Evolutionary conservation across 306 rosid species (phyloP), one percentile per base, ranked within the genome.

Genomic region (Lathyrus tuberosus): DNA sequence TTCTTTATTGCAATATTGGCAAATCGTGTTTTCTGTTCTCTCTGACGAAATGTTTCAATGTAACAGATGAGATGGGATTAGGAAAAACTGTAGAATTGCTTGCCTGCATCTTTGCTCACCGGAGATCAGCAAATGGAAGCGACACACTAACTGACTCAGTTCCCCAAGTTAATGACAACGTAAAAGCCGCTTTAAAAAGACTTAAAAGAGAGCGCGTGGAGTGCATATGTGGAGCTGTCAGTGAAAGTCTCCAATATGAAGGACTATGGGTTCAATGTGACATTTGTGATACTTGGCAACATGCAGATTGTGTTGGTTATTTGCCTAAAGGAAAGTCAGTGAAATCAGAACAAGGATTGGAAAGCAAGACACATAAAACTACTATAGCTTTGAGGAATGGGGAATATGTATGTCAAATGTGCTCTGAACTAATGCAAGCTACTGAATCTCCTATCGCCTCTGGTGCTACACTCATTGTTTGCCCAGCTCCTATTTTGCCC

Each of bases 181-280:
- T 77, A 74, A 75, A 80, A 38, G 67, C 60, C 26, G 69, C 78
- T 75, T 78, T 90, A 70, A 87, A 78, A 76, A 85, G 98, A 81
- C 75, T 88, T 71, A 90, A 86, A 73, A 84, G 77, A 75, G 98
- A 88, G 61, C 98, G 96, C 56, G 89, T 93, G 75, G 97, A 93
- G 81, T 93, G 97, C 60, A 53, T 76, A 43, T 93, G 97, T 78
- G 97, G 97, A 71, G 87, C 96, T 83, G 98, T 93, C 65, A 90
- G 87, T 18, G 98, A 93, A 74, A 84, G 77, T 80, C 61, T 17
- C 62, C 83, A 78, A 81, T 90, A 90, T 83, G 80, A 76, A 73
- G 97, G 98, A 73, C 52, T 94, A 65, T 94, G 98, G 98, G 98
- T 94, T 75, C 98, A 90, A 77, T 94, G 98, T 51, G 98, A 94